Conservation (phyloP, 139 green algal species). For the Closterium sp. region DNA sequence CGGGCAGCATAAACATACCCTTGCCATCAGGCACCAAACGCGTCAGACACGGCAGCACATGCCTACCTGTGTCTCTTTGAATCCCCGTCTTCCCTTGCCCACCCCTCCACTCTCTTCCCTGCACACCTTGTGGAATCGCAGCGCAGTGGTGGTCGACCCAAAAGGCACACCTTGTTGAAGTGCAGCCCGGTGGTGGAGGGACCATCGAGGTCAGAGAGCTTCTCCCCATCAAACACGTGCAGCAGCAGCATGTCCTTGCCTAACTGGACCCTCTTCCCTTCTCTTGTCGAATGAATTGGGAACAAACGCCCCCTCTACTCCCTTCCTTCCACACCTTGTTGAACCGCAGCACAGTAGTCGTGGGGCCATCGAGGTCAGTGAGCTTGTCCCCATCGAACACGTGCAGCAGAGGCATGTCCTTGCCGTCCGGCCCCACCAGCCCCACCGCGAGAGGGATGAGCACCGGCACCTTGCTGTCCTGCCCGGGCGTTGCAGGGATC, state of each 20-base stretch:
- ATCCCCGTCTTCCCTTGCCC: too few species aligned
- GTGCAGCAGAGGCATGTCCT: conserved; percentile 70
- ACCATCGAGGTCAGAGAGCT: not conserved
- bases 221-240: conserved; percentile 15
- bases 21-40: too few species aligned
- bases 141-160: conserved; percentile 22
- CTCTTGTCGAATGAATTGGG: too few species aligned
- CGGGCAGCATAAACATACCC: too few species aligned
- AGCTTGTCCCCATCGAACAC: conserved; percentile 19
- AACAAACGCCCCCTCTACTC: too few species aligned
- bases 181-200: conserved; percentile 31
- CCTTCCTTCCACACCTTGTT: conserved; percentile 14
- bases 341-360: conserved; percentile 31
- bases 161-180: conserved; percentile 30
- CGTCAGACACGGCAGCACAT: too few species aligned
- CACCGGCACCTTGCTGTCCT: conserved; percentile 75
- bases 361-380: not conserved
- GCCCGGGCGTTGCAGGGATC: conserved; percentile 72
- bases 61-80: too few species aligned
- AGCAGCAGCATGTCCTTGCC: not conserved
- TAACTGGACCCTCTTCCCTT: too few species aligned
- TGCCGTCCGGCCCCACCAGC: conserved; percentile 77
- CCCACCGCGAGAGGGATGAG: conserved; percentile 80
- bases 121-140: conserved; percentile 31
- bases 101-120: too few species aligned